These are phyloP conservation scores for Cercospora sp. DNA, from an alignment of 2,329 filamentous ascomycete genomes.

Conservation along the genomic window DNA sequence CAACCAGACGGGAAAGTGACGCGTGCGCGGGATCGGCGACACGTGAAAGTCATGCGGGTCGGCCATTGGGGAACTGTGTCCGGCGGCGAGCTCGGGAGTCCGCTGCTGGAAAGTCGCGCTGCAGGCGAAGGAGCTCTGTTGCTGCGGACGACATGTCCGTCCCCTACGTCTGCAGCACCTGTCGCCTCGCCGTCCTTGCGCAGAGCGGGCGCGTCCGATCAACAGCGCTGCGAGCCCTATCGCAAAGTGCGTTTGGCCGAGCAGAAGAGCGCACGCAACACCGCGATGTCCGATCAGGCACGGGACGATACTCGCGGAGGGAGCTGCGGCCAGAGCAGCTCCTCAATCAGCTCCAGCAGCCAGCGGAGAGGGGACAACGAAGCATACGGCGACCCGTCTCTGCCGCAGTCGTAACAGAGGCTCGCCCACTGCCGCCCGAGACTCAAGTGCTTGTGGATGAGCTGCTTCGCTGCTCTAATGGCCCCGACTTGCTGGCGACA, in stretches of 20 bases:
- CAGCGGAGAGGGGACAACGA: neutral
- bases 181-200: conserved; percentile 3
- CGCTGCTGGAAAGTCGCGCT: neutral
- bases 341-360: conserved; percentile 21
- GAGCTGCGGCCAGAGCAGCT: conserved; percentile 28
- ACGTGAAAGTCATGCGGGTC: neutral
- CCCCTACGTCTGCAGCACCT: conserved; percentile 16
- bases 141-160: conserved; percentile 6
- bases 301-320: conserved; percentile 28
- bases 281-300: neutral
- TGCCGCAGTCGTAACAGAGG: neutral
- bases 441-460: neutral
- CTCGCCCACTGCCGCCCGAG: neutral
- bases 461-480: neutral
- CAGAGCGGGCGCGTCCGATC: neutral
- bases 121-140: neutral
- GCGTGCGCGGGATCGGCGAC: neutral
- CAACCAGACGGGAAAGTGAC: neutral
- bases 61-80: neutral
- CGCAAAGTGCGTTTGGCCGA: neutral
- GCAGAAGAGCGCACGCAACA: neutral
- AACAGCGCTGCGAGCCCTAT: neutral
- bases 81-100: conserved; percentile 4
- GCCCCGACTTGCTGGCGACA: conserved; percentile 3
- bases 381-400: neutral